These are phyloP conservation scores for Neurospora tetraspora DNA, from an alignment of 495 filamentous ascomycete species.

Conservation along the genomic window DNA sequence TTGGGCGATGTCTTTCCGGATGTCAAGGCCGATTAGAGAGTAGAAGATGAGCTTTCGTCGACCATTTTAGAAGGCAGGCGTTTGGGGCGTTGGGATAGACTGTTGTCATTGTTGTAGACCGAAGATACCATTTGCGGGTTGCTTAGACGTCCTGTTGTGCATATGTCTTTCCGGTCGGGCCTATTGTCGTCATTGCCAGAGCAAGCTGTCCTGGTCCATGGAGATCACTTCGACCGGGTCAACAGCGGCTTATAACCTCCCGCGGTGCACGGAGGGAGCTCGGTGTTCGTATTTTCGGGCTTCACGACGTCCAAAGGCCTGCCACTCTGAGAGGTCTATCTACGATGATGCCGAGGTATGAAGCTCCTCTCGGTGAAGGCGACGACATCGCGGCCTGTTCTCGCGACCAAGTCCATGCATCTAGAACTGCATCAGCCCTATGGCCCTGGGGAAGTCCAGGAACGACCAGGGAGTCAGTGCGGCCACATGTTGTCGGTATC, in stretches of 20 bases:
- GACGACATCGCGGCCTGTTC: background rate
- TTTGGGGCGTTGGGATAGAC: background rate
- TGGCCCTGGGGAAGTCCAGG: background rate
- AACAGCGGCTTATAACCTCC: background rate
- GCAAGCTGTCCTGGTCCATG: background rate
- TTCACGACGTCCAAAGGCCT: background rate
- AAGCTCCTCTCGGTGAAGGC: background rate
- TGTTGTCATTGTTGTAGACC: background rate
- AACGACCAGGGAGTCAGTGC: background rate
- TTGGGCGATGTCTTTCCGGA: slow-evolving; percentile 42
- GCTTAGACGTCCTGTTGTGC: background rate
- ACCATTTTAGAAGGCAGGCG: background rate
- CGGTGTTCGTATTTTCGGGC: background rate
- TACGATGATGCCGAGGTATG: background rate
- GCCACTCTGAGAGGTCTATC: background rate
- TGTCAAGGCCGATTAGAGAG: slow-evolving; percentile 12
- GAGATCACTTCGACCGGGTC: background rate
- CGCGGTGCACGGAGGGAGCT: background rate
- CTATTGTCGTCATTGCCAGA: background rate
- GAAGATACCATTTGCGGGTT: slow-evolving; percentile 2
- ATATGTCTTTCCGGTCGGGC: background rate
- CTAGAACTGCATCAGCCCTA: background rate
- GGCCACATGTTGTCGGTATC: background rate
- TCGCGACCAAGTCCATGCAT: background rate
- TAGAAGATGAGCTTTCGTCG: background rate